Conservation (phyloP, 2,329 filamentous ascomycete species). For the Paecilomyces sp. region DNA sequence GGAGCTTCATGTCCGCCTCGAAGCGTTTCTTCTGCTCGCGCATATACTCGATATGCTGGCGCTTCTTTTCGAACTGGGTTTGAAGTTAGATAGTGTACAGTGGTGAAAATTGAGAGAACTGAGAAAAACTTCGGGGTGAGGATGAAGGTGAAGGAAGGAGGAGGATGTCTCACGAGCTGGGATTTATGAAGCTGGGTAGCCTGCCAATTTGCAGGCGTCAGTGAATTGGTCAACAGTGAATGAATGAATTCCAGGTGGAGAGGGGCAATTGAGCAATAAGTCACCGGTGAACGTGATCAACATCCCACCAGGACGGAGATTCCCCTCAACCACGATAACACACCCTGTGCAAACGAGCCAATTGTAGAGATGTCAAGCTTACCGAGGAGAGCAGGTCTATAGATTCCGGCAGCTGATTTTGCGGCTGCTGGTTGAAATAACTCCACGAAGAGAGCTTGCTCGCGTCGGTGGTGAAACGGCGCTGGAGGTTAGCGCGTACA, state of each 20-base stretch:
- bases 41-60: constrained; percentile 83
- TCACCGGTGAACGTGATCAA: not conserved
- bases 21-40: constrained; percentile 83
- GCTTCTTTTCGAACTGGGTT: constrained; percentile 81
- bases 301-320: not conserved
- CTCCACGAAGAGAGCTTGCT: constrained; percentile 71
- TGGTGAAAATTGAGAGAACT: constrained; percentile 8
- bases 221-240: constrained; percentile 1
- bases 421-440: constrained; percentile 53
- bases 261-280: constrained; percentile 2
- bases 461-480: constrained; percentile 90
- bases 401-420: constrained; percentile 46
- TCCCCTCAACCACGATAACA: not conserved
- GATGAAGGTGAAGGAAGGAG: not conserved
- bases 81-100: constrained; percentile 1
- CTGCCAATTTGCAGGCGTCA: constrained; percentile 9
- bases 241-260: not conserved
- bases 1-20: constrained; percentile 83
- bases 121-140: constrained; percentile 4
- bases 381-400: constrained; percentile 49
- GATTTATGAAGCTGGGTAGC: constrained; percentile 17
- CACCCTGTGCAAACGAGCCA: not conserved
- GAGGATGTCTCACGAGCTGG: constrained; percentile 13
- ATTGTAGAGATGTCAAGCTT: constrained; percentile 21
- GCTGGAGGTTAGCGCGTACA: constrained; percentile 69